Evolutionary conservation across 2,329 filamentous ascomycete genomes (phyloP).

Genomic region (Ophiosphaerella narmari): DNA sequence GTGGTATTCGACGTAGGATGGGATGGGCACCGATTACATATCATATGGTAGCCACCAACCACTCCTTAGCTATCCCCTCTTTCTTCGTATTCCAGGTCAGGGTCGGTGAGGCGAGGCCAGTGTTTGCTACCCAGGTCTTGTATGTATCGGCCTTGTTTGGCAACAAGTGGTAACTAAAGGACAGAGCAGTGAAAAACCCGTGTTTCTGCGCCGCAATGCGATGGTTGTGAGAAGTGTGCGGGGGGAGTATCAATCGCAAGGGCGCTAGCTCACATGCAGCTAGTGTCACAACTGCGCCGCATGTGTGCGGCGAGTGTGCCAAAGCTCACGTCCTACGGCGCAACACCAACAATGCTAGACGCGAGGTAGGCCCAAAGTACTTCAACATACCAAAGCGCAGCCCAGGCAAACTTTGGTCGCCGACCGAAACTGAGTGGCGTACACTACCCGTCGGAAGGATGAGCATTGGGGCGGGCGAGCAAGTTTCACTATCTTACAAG

Average conservation of each 20-base stretch:
- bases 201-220: neutral
- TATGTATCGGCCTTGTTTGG: neutral
- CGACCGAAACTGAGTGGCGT: constrained; percentile 1
- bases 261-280: neutral
- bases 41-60: neutral
- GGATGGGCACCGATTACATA: neutral
- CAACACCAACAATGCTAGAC: neutral
- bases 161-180: neutral
- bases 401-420: neutral
- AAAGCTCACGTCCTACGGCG: neutral
- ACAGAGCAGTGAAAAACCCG: neutral
- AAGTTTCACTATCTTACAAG: neutral
- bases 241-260: neutral
- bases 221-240: constrained; percentile 4
- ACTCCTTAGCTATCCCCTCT: neutral
- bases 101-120: neutral
- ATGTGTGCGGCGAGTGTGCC: neutral
- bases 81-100: constrained; percentile 1
- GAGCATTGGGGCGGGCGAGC: neutral
- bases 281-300: constrained; percentile 1
- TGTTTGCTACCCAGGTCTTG: neutral
- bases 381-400: constrained; percentile 1
- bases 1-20: neutral
- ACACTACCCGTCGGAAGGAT: neutral
- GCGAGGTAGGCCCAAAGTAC: neutral